These are phyloP conservation scores for Mortierella sp. DNA, from an alignment of 371 early-diverging fungal genomes.

Conservation along the genomic window DNA sequence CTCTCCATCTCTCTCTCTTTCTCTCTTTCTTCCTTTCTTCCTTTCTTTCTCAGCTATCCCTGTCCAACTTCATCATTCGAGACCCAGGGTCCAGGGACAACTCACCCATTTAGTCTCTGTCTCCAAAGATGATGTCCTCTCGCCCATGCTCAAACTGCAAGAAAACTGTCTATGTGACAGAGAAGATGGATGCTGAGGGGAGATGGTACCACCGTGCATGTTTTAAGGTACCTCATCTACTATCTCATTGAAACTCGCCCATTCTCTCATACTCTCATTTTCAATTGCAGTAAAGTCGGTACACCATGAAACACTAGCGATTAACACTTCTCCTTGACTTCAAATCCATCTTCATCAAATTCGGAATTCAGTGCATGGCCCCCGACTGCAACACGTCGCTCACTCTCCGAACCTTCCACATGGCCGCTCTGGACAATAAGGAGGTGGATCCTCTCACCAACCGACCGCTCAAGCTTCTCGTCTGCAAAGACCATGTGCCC, in stretches of 20 bases:
- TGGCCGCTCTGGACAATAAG: constrained; percentile 35
- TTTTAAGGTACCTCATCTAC: constrained; percentile 65
- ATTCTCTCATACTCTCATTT: neutral
- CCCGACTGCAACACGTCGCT: constrained; percentile 25
- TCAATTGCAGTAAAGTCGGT: no score
- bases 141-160: constrained; percentile 62
- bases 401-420: constrained; percentile 36
- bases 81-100: no score
- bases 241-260: no score
- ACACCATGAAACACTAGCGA: no score
- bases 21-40: no score
- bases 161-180: constrained; percentile 69
- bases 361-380: constrained; percentile 30
- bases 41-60: no score
- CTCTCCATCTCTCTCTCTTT: no score
- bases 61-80: no score
- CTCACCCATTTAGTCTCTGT: no score
- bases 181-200: constrained; percentile 70
- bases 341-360: neutral
- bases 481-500: constrained; percentile 47
- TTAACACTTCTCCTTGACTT: neutral
- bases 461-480: constrained; percentile 32
- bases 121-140: constrained; percentile 34
- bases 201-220: constrained; percentile 66
- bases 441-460: constrained; percentile 20